These are phyloP conservation scores for Iris pallida DNA, from an alignment of 116 monocot species.

Conservation along the genomic window DNA sequence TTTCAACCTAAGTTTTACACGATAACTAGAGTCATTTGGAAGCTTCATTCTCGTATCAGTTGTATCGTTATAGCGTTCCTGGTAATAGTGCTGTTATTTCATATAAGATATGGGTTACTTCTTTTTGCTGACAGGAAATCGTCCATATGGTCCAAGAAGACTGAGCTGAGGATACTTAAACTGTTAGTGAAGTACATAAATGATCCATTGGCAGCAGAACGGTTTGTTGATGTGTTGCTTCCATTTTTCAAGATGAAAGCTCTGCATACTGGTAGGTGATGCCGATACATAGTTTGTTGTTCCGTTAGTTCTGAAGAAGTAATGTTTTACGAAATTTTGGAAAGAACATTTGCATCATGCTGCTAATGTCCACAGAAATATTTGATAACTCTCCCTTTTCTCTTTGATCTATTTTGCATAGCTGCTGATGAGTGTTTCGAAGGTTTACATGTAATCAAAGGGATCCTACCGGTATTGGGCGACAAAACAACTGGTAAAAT, in stretches of 20 bases:
- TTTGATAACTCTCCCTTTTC: background rate
- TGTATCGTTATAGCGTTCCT: too few relatives aligned
- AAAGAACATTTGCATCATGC: background rate
- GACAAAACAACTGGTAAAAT: constrained; percentile 33
- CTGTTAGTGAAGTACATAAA: constrained; percentile 58
- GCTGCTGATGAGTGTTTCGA: constrained; percentile 71
- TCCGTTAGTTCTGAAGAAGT: background rate
- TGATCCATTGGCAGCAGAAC: constrained; percentile 33
- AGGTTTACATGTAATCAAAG: constrained; percentile 59
- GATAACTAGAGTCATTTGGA: too few relatives aligned
- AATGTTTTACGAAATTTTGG: background rate
- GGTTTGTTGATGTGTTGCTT: constrained; percentile 64
- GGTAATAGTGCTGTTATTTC: too few relatives aligned
- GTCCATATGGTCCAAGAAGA: constrained; percentile 33
- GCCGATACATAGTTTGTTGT: background rate
- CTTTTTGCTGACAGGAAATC: constrained; percentile 38
- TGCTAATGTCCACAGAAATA: background rate
- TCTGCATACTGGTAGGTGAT: constrained; percentile 43
- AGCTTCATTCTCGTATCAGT: too few relatives aligned
- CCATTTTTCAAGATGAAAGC: constrained; percentile 62
- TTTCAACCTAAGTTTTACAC: too few relatives aligned
- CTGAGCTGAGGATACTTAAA: constrained; percentile 69
- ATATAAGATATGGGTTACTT: too few relatives aligned
- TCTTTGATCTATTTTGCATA: constrained; percentile 10
- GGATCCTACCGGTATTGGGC: constrained; percentile 44